These are phyloP conservation scores for Fusarium clavum DNA, from an alignment of 2,329 filamentous ascomycete species.

Conservation along the genomic window DNA sequence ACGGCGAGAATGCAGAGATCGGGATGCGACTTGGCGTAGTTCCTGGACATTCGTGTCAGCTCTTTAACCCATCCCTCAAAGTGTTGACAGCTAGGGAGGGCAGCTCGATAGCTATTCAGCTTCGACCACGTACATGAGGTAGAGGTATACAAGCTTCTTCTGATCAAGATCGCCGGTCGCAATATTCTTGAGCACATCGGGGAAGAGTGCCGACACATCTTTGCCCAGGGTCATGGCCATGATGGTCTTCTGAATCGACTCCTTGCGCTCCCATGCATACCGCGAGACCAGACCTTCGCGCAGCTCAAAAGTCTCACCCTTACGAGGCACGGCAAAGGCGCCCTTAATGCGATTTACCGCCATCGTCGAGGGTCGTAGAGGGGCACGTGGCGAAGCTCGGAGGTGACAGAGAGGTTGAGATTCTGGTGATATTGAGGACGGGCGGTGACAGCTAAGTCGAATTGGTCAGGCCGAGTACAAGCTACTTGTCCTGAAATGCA, in stretches of 20 bases:
- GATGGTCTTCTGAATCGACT: slow-evolving; percentile 99
- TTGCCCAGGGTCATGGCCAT: slow-evolving; percentile 99
- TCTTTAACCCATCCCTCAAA: slow-evolving; percentile 5
- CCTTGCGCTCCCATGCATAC: slow-evolving; percentile 99
- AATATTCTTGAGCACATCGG: slow-evolving; percentile 98
- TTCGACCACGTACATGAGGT: slow-evolving; percentile 81
- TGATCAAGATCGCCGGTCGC: slow-evolving; percentile 94
- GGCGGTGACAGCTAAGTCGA: slow-evolving; percentile 41
- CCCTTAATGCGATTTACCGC: slow-evolving; percentile 96
- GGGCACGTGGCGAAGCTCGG: slow-evolving; percentile 33
- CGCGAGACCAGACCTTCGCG: slow-evolving; percentile 95
- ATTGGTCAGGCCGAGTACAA: slow-evolving; percentile 26
- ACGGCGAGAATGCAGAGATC: slow-evolving; percentile 98
- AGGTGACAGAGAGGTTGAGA: slow-evolving; percentile 8
- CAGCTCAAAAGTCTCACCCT: slow-evolving; percentile 98
- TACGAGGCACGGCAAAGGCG: slow-evolving; percentile 91
- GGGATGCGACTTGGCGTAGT: slow-evolving; percentile 98
- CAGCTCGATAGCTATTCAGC: not conserved
- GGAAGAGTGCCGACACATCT: slow-evolving; percentile 96
- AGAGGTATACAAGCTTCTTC: slow-evolving; percentile 99
- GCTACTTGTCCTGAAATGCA: slow-evolving; percentile 24
- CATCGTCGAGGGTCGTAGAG: slow-evolving; percentile 65
- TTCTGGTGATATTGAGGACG: slow-evolving; percentile 9
- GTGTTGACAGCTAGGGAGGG: slow-evolving; percentile 7
- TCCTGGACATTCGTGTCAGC: slow-evolving; percentile 67